Evolutionary conservation across 1,284 basidiomycete genomes (phyloP).

Genomic region (Ceratobasidium sp.): DNA sequence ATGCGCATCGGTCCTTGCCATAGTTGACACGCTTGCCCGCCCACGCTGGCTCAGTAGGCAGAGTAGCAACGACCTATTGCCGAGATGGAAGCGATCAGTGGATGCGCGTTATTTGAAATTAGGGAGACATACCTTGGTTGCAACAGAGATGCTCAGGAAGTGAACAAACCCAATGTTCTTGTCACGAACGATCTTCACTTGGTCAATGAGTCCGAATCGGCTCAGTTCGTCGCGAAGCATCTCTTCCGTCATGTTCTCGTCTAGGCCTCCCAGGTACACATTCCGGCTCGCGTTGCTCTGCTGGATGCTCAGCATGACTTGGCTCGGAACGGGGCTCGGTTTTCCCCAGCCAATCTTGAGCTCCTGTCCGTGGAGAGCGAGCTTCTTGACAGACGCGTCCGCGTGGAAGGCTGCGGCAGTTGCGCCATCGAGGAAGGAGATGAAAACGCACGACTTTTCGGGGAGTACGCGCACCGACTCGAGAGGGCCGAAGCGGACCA

Average conservation of each 20-base stretch:
- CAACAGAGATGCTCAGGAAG: constrained; percentile 89
- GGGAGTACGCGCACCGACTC: constrained; percentile 95
- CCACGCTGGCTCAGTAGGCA: constrained; percentile 88
- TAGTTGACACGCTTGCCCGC: constrained; percentile 94
- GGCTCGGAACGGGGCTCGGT: constrained; percentile 82
- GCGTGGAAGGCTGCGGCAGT: constrained; percentile 95
- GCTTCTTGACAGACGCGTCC: constrained; percentile 91
- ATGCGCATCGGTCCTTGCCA: constrained; percentile 94
- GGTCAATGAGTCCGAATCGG: constrained; percentile 93
- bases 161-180: constrained; percentile 98
- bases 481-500: constrained; percentile 97
- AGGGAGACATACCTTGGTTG: constrained; percentile 74
- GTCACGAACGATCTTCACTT: constrained; percentile 96
- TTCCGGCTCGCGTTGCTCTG: constrained; percentile 91
- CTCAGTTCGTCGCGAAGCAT: constrained; percentile 84
- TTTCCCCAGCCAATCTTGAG: constrained; percentile 97
- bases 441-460: constrained; percentile 97
- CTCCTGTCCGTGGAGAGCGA: constrained; percentile 88
- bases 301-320: constrained; percentile 83
- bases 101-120: neutral
- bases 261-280: constrained; percentile 91
- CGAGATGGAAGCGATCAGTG: constrained; percentile 19
- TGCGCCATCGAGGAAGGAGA: constrained; percentile 91
- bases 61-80: constrained; percentile 80
- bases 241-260: constrained; percentile 88